Evolutionary conservation across 257 asterid species (phyloP).

Genomic region (Solanum arcanum): DNA sequence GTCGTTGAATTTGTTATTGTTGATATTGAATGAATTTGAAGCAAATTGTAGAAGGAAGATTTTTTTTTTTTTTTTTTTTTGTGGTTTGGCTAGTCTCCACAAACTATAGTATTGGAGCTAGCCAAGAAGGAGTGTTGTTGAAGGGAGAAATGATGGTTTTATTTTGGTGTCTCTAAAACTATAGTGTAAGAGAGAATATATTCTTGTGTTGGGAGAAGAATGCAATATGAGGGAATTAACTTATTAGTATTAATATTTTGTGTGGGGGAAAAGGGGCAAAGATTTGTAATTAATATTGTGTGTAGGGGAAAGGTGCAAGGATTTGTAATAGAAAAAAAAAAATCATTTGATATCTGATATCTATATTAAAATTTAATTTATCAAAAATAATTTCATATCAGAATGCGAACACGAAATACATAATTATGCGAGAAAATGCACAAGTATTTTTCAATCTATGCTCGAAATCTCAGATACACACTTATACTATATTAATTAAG

Average conservation of each 20-base stretch:
- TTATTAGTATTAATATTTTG: background rate
- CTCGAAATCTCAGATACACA: too few species aligned
- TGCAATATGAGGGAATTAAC: background rate
- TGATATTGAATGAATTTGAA: background rate
- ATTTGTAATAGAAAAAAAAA: too few species aligned
- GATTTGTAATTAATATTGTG: background rate
- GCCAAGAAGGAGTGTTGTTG: background rate
- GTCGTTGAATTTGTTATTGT: background rate
- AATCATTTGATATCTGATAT: background rate
- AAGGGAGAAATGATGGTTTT: background rate
- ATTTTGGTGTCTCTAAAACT: background rate
- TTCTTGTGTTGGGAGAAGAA: background rate
- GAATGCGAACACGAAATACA: background rate
- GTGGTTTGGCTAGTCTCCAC: background rate
- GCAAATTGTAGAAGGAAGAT: background rate
- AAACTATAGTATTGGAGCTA: background rate
- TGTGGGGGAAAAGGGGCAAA: background rate
- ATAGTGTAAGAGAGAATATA: background rate
- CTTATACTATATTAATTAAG: too few species aligned
- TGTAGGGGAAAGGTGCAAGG: too few species aligned
- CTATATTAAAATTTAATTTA: rapidly evolving
- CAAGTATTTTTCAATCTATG: rapidly evolving
- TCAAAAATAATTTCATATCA: background rate
- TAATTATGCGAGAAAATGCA: background rate
- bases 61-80: background rate